Evolutionary conservation across 2,329 filamentous ascomycete species (phyloP), one percentile per base, ranked within the genome.

Genomic region (Pseudogymnoascus sp.): DNA sequence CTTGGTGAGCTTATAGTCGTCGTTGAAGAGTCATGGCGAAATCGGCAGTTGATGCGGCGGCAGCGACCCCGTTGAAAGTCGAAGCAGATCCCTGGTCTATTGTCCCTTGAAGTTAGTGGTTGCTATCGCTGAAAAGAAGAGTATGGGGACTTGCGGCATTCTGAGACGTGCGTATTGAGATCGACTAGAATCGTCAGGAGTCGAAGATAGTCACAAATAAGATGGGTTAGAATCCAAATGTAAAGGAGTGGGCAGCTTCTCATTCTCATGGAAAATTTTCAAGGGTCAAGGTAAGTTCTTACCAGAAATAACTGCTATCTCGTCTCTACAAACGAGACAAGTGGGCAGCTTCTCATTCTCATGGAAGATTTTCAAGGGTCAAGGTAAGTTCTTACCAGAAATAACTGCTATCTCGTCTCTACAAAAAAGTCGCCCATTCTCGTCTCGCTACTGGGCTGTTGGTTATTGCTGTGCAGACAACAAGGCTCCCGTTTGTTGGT

Each of bases 61-160:
- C 67, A 69, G 62, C 38, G 45, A n/a, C 67, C 66, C 10, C 63
- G 62, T 62, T 65, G 52, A 52, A 69, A 67, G 61, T 66, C 62
- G 41, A 65, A 68, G 63, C 67, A 68, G 55, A 26, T 41, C 38
- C 37, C 59, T 58, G 65, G 62, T 61, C 65, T 68, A 45, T 67
- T 63, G 52, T 63, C 29, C 63, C 43, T 64, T 64, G 33, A 64
- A 63, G 60, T 65, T 38, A 67, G 61, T 64, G 59, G 49, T 61
- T 59, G 52, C 63, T 62, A 52, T 38, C 21, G 60, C 65, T 52
- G 26, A 63, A 61, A 39, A n/a, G 21, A 6, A 41, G n/a, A 21
- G 41, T 23, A 33, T 58, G 38, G 62, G 62, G 41, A 62, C 63
- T 45, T 59, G 65, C 63, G 59, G 45, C 66, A 68, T 66, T 61